Percentiles rank a stretch among this genome's conserved stretches.
phyloP scores from a whole-genome alignment of 805 yeast species.

The Pichia membranifaciens region DNA sequence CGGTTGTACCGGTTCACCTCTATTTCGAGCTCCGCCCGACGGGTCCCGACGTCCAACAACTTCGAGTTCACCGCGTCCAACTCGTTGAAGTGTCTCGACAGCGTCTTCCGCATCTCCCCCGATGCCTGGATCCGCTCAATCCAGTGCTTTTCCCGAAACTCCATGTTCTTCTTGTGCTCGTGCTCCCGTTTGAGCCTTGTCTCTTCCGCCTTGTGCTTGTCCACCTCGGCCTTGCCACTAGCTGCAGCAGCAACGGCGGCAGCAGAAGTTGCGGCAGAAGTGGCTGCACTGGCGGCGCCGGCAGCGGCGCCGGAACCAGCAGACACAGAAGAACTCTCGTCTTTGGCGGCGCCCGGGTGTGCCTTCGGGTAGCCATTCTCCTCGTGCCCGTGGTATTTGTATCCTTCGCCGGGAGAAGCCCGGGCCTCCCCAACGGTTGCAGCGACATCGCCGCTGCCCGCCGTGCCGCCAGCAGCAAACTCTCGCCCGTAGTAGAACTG shows the following conservation, averaged over 20 bases:
- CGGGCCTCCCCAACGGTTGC: background rate
- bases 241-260: too few species aligned
- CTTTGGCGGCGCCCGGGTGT: too few species aligned
- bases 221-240: background rate
- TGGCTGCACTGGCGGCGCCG: too few species aligned
- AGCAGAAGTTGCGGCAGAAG: too few species aligned
- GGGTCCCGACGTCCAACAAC: slow-evolving; percentile 14
- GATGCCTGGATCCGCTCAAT: slow-evolving; percentile 21
- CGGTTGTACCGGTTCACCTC: slow-evolving; percentile 26
- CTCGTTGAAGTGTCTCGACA: slow-evolving; percentile 20
- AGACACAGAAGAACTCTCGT: too few species aligned
- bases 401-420: background rate
- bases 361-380: too few species aligned
- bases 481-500: slow-evolving; percentile 2
- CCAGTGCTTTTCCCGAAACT: slow-evolving; percentile 26
- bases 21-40: slow-evolving; percentile 23
- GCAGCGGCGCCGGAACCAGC: too few species aligned
- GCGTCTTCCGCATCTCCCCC: slow-evolving; percentile 17
- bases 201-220: background rate
- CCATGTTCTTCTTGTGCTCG: slow-evolving; percentile 6
- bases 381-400: too few species aligned
- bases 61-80: slow-evolving; percentile 21
- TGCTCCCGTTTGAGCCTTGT: slow-evolving; percentile 3
- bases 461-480: background rate
- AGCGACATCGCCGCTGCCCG: background rate